Evolutionary conservation across 805 yeast genomes (phyloP).

Genomic region (Ogataea trehaloabstinens): DNA sequence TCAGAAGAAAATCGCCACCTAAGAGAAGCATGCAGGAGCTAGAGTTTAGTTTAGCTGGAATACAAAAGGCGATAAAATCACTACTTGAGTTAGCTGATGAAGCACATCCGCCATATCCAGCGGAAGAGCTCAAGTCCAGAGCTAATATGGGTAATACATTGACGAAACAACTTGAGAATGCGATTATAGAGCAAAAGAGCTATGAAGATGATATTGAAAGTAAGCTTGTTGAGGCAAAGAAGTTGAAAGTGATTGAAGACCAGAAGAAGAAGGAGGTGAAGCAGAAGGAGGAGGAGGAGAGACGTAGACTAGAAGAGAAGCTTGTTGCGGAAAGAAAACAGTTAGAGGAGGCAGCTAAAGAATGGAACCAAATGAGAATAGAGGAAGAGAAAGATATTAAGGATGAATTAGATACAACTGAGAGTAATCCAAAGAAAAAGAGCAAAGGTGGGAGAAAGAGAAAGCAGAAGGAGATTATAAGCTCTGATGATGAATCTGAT

Average conservation of each 20-base stretch:
- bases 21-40: slow-evolving; percentile 65
- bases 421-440: slow-evolving; percentile 29
- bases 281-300: slow-evolving; percentile 43
- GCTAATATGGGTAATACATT: slow-evolving; percentile 85
- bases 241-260: slow-evolving; percentile 55
- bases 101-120: slow-evolving; percentile 70
- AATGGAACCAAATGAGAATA: slow-evolving; percentile 45
- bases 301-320: slow-evolving; percentile 43
- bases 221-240: slow-evolving; percentile 73
- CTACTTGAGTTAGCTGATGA: slow-evolving; percentile 57
- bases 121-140: slow-evolving; percentile 77
- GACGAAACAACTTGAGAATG: slow-evolving; percentile 65
- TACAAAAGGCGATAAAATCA: slow-evolving; percentile 58
- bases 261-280: slow-evolving; percentile 40
- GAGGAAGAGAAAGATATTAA: slow-evolving; percentile 35
- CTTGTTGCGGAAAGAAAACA: slow-evolving; percentile 44
- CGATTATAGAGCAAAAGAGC: slow-evolving; percentile 68
- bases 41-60: slow-evolving; percentile 50
- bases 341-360: slow-evolving; percentile 55
- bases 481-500: slow-evolving; percentile 36
- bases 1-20: slow-evolving; percentile 58
- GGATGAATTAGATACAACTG: slow-evolving; percentile 33
- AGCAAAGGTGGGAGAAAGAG: slow-evolving; percentile 22
- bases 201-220: slow-evolving; percentile 56
- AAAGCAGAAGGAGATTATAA: slow-evolving; percentile 31